Evolutionary conservation across 176 grass and related monocot genomes (phyloP).

Genomic region (Aegilops longissima): DNA sequence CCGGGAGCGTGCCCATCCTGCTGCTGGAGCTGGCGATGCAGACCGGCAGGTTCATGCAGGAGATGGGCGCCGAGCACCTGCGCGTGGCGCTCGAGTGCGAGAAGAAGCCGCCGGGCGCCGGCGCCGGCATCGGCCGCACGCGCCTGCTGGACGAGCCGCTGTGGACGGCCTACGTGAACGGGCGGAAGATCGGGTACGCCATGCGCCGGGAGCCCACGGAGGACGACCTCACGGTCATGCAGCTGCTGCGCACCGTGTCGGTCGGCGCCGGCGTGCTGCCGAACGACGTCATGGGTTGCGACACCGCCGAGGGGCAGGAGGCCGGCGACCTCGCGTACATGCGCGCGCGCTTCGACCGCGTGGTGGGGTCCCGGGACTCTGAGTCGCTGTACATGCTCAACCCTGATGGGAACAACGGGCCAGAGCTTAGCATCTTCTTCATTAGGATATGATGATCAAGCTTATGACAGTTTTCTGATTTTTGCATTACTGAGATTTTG

Average conservation of each 20-base stretch:
- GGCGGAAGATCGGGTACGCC: constrained; percentile 83
- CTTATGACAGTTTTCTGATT: neutral
- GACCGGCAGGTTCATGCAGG: constrained; percentile 94
- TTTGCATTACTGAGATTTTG: neutral
- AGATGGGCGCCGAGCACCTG: constrained; percentile 86
- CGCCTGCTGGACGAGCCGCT: constrained; percentile 79
- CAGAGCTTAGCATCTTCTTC: constrained; percentile 97
- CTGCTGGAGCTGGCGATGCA: constrained; percentile 86
- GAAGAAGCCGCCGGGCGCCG: constrained; percentile 53
- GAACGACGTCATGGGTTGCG: constrained; percentile 47
- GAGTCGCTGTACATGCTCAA: constrained; percentile 94
- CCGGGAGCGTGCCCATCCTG: constrained; percentile 78
- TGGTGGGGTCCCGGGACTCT: constrained; percentile 75
- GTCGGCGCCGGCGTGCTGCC: constrained; percentile 86
- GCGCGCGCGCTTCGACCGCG: constrained; percentile 78
- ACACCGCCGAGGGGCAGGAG: constrained; percentile 32
- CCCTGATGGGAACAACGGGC: constrained; percentile 76
- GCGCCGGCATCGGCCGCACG: constrained; percentile 43
- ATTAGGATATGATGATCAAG: constrained; percentile 63
- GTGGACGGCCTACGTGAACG: constrained; percentile 91
- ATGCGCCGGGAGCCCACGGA: constrained; percentile 71
- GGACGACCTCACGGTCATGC: constrained; percentile 79
- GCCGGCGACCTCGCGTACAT: constrained; percentile 87
- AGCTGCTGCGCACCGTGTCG: constrained; percentile 86
- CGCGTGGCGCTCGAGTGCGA: constrained; percentile 89